Evolutionary conservation across 2,329 filamentous ascomycete species (phyloP), one percentile per base, ranked within the genome.

Genomic region (Exophiala oligosperma): DNA sequence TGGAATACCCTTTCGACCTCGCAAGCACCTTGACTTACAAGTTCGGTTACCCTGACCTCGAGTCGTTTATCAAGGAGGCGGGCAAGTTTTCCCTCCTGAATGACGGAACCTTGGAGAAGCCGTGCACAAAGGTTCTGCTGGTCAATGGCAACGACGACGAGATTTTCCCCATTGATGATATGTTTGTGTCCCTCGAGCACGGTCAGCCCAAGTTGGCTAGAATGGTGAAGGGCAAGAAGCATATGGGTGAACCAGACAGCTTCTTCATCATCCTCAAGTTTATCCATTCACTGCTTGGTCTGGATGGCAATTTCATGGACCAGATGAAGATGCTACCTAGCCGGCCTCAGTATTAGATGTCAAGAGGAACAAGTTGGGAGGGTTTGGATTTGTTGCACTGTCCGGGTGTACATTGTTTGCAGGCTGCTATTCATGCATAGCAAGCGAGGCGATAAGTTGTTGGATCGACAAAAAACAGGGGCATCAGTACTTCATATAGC

Each of bases 191-290:
- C 26, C 64, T 85, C 48, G 73, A 78, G 64, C 77, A 81, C 67
- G 83, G 81, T 0, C 67, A 72, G 21, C 77, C 80, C 1, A 85
- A 85, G 70, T 76, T 81, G 65, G 81, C 73, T 40, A 72, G 74
- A 24, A 77, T 89, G 73, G 86, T 88, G 61, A 74, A 80, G 1
- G 81, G 81, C 0, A 75, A 83, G 32, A 71, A 87, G 64, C 86
- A 89, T 66, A 89, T 89, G 86, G 86, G 86, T 9, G 89, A 89
- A 68, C 86, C 86, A 0, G 64, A 73, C 44, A 75, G 71, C 47
- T 68, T 76, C 52, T 68, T 69, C 6, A 70, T 73, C 24, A 70
- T 73, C 12, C 71, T 75, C 56, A 70, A 69, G 54, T 76, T 71
- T 71, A 61, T 76, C 52, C 72, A 76, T 56, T 65, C 66, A 3